phyloP scores from a whole-genome alignment of 345 rosid species.

The Turritis glabra region DNA sequence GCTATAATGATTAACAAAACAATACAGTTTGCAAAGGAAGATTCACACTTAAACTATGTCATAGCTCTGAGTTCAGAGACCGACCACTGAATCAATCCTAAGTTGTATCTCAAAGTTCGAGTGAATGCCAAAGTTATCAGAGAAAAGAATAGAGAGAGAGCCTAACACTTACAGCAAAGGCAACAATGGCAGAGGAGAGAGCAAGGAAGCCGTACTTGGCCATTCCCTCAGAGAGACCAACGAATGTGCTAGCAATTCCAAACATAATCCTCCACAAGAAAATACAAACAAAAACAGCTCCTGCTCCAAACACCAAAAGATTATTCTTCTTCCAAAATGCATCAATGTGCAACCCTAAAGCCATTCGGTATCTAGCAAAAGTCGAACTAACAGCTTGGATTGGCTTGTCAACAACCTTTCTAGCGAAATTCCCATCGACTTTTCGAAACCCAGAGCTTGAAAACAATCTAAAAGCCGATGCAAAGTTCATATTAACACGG shows the following conservation, averaged over 20 bases:
- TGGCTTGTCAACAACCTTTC: conserved; percentile 59
- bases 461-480: conserved; percentile 50
- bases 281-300: conserved; percentile 59
- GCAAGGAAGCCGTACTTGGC: conserved; percentile 93
- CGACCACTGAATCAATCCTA: conserved; percentile 5
- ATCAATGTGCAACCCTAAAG: conserved; percentile 75
- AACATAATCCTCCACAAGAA: conserved; percentile 90
- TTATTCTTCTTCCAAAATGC: conserved; percentile 76
- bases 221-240: conserved; percentile 89
- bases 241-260: conserved; percentile 79
- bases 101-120: neutral
- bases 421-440: conserved; percentile 45
- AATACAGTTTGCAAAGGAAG: neutral
- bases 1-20: neutral
- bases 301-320: conserved; percentile 66
- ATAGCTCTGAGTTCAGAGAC: neutral
- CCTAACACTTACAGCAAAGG: conserved; percentile 65
- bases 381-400: conserved; percentile 50
- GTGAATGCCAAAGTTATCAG: neutral
- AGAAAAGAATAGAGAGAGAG: neutral
- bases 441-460: conserved; percentile 47
- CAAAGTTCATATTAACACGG: conserved; percentile 20
- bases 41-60: neutral
- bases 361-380: conserved; percentile 61
- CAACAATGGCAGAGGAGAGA: conserved; percentile 84